Percentiles rank a stretch among this genome's conserved stretches.
These are phyloP conservation scores for Piloderma croceum DNA, from an alignment of 768 basidiomycete genomes.

Conservation along the genomic window DNA sequence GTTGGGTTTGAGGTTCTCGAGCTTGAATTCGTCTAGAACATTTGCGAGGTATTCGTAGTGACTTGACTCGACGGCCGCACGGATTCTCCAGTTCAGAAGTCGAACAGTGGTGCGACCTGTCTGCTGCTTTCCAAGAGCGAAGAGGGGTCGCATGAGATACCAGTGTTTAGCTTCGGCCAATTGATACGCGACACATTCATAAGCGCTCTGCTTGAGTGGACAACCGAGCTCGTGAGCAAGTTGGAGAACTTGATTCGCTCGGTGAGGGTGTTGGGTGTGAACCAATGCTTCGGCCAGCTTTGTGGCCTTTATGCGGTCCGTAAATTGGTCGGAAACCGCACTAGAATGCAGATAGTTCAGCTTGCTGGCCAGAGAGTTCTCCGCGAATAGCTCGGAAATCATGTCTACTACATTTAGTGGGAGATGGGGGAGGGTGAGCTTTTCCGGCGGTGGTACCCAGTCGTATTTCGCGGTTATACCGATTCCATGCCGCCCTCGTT, in stretches of 20 bases:
- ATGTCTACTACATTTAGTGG: no score
- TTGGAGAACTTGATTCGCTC: conserved; percentile 40
- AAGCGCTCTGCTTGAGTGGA: conserved; percentile 45
- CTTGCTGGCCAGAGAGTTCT: no score
- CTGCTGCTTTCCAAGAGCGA: conserved; percentile 44
- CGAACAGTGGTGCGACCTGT: conserved; percentile 45
- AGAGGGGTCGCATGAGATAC: conserved; percentile 43
- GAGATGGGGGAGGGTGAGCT: no score
- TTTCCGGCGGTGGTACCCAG: no score
- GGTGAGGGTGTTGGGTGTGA: conserved; percentile 30
- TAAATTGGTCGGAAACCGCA: no score
- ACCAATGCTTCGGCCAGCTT: conserved; percentile 31
- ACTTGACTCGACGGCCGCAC: conserved; percentile 52
- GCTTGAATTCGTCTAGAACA: conserved; percentile 47
- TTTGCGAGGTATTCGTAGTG: conserved; percentile 41
- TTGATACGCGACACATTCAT: conserved; percentile 50
- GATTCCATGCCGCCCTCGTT: no score
- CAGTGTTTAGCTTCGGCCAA: conserved; percentile 46
- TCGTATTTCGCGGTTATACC: no score
- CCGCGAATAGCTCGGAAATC: no score
- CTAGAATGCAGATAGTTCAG: no score
- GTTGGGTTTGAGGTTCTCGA: conserved; percentile 41
- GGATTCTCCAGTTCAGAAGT: conserved; percentile 67
- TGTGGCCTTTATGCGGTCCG: no score
- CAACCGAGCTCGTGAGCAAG: conserved; percentile 48